phyloP scores from a whole-genome alignment of 1,284 basidiomycete genomes.

The Dichomitus squalens region DNA sequence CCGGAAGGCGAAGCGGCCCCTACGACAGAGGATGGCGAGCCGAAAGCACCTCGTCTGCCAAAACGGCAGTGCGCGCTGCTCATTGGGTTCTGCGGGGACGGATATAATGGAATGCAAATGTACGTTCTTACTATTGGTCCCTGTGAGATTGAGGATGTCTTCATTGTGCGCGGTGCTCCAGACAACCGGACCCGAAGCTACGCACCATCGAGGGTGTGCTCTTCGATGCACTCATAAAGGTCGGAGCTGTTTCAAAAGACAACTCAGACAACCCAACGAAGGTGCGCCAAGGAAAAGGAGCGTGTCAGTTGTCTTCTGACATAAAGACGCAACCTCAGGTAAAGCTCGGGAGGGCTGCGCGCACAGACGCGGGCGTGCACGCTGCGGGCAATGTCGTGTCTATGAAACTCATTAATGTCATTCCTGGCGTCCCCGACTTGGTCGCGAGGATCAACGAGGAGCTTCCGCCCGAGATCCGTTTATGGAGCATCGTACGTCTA shows the following conservation, averaged over 20 bases:
- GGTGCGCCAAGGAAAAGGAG: slow-evolving; percentile 41
- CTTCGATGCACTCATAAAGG: slow-evolving; percentile 87
- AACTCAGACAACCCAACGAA: slow-evolving; percentile 93
- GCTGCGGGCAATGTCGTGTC: slow-evolving; percentile 95
- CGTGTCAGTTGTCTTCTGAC: background rate
- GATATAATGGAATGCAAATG: slow-evolving; percentile 97
- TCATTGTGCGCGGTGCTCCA: slow-evolving; percentile 25
- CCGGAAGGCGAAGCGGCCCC: slow-evolving; percentile 32
- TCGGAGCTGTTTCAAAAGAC: slow-evolving; percentile 90
- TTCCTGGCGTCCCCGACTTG: slow-evolving; percentile 74
- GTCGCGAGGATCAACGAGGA: slow-evolving; percentile 83
- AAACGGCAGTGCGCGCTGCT: slow-evolving; percentile 76
- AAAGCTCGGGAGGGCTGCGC: slow-evolving; percentile 84
- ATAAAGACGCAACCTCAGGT: slow-evolving; percentile 51
- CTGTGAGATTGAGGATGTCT: background rate
- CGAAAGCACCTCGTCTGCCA: slow-evolving; percentile 56
- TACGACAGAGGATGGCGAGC: slow-evolving; percentile 26
- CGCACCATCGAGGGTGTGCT: slow-evolving; percentile 92
- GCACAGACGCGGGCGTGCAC: slow-evolving; percentile 97
- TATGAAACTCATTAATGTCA: slow-evolving; percentile 83
- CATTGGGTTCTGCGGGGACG: slow-evolving; percentile 80
- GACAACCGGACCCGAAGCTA: slow-evolving; percentile 56
- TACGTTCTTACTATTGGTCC: slow-evolving; percentile 43
- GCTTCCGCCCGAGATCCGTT: slow-evolving; percentile 87
- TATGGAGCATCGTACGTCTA: slow-evolving; percentile 82